Conservation (phyloP, 345 rosid species). For the Hibiscus mutabilis region DNA sequence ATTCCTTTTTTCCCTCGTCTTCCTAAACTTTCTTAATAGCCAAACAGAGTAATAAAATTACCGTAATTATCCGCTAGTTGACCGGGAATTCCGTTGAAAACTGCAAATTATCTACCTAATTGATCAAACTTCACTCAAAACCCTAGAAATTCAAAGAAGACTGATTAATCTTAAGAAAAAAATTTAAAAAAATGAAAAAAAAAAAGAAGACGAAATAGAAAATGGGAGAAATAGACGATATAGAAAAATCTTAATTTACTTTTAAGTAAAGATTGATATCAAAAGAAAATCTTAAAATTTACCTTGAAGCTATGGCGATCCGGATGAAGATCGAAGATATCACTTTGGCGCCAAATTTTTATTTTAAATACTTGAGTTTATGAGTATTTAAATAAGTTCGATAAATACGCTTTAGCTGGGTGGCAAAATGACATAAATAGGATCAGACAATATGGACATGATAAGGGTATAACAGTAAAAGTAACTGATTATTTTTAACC, state of each 20-base stretch:
- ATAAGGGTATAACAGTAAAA: too few relatives aligned
- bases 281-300: not conserved
- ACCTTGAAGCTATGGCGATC: not conserved
- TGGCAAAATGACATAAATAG: too few relatives aligned
- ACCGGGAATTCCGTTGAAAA: not conserved
- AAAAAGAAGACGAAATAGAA: too few relatives aligned
- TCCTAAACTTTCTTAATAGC: slow-evolving; percentile 1
- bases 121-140: not conserved
- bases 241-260: too few relatives aligned
- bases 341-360: not conserved
- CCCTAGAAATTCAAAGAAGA: not conserved
- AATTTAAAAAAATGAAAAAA: too few relatives aligned
- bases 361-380: not conserved
- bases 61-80: not conserved
- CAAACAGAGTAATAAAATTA: slow-evolving; percentile 1
- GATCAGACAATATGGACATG: too few relatives aligned
- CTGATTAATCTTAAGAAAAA: not conserved
- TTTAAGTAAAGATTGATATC: not conserved
- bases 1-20: not conserved
- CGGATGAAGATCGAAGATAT: not conserved
- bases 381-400: not conserved
- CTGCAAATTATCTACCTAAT: not conserved
- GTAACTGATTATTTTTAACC: too few relatives aligned
- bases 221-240: too few relatives aligned
- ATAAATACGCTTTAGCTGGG: too few relatives aligned